Evolutionary conservation across 192 early-diverging fungal genomes (phyloP).

Genomic region (Mortierella claussenii): DNA sequence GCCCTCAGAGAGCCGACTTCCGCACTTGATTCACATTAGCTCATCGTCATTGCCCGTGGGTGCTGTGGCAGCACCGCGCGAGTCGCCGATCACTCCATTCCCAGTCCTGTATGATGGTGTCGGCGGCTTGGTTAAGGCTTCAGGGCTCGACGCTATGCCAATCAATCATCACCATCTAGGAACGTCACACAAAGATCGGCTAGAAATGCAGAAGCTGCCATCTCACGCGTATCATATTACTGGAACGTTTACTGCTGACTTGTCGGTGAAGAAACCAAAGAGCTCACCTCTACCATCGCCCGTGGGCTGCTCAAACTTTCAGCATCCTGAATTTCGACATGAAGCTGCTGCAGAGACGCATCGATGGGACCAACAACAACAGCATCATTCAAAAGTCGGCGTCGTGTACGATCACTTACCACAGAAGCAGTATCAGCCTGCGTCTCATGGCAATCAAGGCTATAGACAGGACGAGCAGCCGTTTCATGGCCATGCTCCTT

Average conservation of each 20-base stretch:
- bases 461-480: slow-evolving; percentile 16
- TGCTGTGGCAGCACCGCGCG: not conserved
- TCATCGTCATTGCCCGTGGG: not conserved
- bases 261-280: slow-evolving; percentile 16
- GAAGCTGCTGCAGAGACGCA: slow-evolving; percentile 34
- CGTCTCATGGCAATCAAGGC: slow-evolving; percentile 6
- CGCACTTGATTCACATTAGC: not conserved
- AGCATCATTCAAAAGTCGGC: slow-evolving; percentile 17
- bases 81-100: slow-evolving; percentile 38
- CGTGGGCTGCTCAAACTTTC: slow-evolving; percentile 29
- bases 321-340: slow-evolving; percentile 14
- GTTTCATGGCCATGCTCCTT: slow-evolving; percentile 32
- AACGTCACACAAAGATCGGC: not conserved
- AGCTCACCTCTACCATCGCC: slow-evolving; percentile 39
- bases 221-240: slow-evolving; percentile 5
- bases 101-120: slow-evolving; percentile 7
- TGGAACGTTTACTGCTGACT: not conserved
- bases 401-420: slow-evolving; percentile 17
- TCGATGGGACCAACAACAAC: slow-evolving; percentile 43
- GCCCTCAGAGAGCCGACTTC: not conserved
- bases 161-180: not conserved
- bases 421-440: slow-evolving; percentile 9
- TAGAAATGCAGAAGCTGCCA: slow-evolving; percentile 18
- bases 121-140: not conserved
- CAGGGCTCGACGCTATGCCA: not conserved